These are phyloP conservation scores for Solanum medicagineum DNA, from an alignment of 257 asterid genomes.

Conservation along the genomic window DNA sequence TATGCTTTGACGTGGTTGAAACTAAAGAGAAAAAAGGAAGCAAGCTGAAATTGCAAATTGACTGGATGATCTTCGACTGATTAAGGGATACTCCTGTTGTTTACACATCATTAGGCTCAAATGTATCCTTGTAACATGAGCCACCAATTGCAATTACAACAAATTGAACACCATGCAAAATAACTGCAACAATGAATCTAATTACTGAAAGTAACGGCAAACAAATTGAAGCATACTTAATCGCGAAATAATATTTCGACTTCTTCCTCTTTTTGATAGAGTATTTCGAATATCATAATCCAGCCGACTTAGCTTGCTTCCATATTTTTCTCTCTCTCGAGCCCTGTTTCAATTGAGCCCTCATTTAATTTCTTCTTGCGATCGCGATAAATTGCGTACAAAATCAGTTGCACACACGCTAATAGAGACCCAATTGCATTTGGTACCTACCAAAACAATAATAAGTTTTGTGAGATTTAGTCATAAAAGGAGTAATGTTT, in stretches of 20 bases:
- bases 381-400: slow-evolving; percentile 46
- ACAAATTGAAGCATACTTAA: not conserved
- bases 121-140: not conserved
- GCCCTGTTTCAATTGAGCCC: slow-evolving; percentile 27
- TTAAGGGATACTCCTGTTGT: not conserved
- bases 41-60: not conserved
- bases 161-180: not conserved
- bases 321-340: not conserved
- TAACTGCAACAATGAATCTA: not conserved
- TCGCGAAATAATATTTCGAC: not conserved
- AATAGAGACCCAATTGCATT: slow-evolving; percentile 58
- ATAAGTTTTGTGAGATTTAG: not conserved
- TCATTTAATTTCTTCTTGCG: slow-evolving; percentile 18
- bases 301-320: not conserved
- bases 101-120: not conserved
- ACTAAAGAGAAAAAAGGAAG: not conserved
- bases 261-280: no score
- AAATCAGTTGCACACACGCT: slow-evolving; percentile 51
- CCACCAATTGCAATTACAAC: not conserved
- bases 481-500: not conserved
- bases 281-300: no score
- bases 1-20: not conserved
- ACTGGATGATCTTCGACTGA: not conserved
- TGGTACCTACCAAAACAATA: slow-evolving; percentile 34
- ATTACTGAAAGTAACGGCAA: not conserved